Base-by-base conservation (phyloP, 768 basidiomycete genomes). In the Cystoderma amianthinum region DNA sequence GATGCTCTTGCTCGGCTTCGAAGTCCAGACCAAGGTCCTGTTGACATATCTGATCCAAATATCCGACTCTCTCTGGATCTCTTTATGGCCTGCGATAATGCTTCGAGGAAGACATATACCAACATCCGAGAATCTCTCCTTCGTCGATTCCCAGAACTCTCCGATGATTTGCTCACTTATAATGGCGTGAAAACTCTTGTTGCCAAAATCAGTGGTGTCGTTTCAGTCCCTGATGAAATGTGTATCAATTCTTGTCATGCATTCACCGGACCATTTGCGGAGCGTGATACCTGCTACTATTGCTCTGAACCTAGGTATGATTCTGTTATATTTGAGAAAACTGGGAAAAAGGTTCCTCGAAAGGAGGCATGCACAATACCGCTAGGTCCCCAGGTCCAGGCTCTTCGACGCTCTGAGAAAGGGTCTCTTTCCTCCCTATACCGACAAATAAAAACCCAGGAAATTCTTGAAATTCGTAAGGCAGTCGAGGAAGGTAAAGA, bases 371-470 rank as follows among this genome's bases (percentile, higher is more conserved):
- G 42, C 0, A 74, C 69, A 0, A 60, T 76, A 2, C 67, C 62
- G 0, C 17, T 74, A 11, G 69, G 69, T 1, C 68, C 68, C 0
- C 62, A 65, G 19, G 44, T 74, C 0, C 74, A 76, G 37, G 62
- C 67, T 0, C 36, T 64, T 1, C 54, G 50, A n/a, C 28, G 57
- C 0, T 47, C 39, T 2, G 45, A 39, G 2, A 44, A 53, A 12
- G 50, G 55, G 32, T 61, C 68, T 0, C 3, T 32, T 0, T n/a
- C 44, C 2, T 59, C 69, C 54, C 16, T 33, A 0, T 63, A 69
- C 44, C 50, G 59, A 2, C 7, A 38, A 0, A 15, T 9, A 30
- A 30, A 30, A 30, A 9, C 15, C 28, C 28, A 46, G 1, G 24
- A 50, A 12, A 60, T 58, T 0, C 32, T 50, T n/a, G 40, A 48